Conservation (phyloP, 1,284 basidiomycete genomes). For the Rhodofomes roseus region DNA sequence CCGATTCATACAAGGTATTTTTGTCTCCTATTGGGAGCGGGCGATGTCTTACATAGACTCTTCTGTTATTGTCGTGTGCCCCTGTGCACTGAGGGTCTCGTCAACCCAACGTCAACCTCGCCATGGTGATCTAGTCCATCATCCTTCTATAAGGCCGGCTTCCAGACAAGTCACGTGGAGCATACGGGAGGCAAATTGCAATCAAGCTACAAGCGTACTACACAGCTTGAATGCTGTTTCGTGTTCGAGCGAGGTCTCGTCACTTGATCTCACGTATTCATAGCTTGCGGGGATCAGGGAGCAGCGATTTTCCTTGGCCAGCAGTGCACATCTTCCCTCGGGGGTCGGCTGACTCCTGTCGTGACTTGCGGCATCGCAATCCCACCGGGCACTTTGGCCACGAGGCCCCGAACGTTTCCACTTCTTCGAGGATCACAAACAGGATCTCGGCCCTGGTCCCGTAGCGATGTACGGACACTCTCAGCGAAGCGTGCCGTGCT, state of each 20-base stretch:
- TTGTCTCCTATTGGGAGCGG: neutral
- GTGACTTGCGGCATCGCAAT: neutral
- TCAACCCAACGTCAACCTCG: too few relatives aligned
- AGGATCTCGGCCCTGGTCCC: neutral
- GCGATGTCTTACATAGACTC: neutral
- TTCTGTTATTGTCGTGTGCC: neutral
- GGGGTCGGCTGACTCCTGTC: neutral
- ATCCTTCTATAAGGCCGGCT: neutral
- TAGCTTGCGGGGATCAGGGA: neutral
- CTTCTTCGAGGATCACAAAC: neutral
- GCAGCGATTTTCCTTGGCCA: neutral
- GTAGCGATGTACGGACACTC: neutral
- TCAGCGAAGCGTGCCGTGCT: neutral
- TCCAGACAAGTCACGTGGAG: neutral
- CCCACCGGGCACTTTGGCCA: neutral
- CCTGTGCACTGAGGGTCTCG: neutral
- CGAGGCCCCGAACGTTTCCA: neutral
- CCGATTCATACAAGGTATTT: neutral
- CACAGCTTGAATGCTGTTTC: neutral
- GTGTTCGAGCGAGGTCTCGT: neutral
- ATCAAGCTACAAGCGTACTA: too few relatives aligned
- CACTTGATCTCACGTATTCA: neutral
- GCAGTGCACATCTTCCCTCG: neutral
- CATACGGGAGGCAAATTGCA: neutral
- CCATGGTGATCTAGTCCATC: too few relatives aligned